Percentiles rank a stretch among this genome's conserved stretches.
These are phyloP conservation scores for Stemphylium beticola DNA, from an alignment of 2,329 filamentous ascomycete species.

Conservation along the genomic window DNA sequence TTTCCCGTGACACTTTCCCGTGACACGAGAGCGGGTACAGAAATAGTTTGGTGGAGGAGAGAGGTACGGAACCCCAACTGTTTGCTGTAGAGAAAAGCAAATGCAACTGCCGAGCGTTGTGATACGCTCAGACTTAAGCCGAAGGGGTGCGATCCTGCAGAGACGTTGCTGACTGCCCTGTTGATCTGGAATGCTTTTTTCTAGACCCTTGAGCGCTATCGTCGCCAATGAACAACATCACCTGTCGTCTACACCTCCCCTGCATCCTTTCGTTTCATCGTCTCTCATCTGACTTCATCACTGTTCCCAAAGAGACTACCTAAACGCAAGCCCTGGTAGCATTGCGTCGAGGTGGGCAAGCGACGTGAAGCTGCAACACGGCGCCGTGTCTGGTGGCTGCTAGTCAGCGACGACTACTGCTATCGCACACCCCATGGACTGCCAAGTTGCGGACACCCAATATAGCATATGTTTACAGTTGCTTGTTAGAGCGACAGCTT, in stretches of 20 bases:
- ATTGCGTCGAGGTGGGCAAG: constrained; percentile 3
- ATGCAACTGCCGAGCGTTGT: neutral
- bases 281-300: neutral
- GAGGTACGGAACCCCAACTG: neutral
- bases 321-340: neutral
- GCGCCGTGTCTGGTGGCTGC: neutral
- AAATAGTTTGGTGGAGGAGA: neutral
- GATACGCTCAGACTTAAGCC: neutral
- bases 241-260: neutral
- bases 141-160: constrained; percentile 2
- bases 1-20: neutral
- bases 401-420: neutral
- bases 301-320: neutral
- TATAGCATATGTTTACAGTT: neutral
- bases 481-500: neutral
- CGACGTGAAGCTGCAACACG: neutral
- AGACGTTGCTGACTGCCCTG: constrained; percentile 4
- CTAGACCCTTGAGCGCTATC: neutral
- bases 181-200: constrained; percentile 4
- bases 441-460: neutral
- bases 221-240: neutral
- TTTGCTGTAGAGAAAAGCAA: neutral
- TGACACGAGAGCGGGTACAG: neutral
- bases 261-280: constrained; percentile 3
- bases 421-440: too few species aligned